Evolutionary conservation across 768 basidiomycete genomes (phyloP).

Genomic region (Serendipita vermifera): DNA sequence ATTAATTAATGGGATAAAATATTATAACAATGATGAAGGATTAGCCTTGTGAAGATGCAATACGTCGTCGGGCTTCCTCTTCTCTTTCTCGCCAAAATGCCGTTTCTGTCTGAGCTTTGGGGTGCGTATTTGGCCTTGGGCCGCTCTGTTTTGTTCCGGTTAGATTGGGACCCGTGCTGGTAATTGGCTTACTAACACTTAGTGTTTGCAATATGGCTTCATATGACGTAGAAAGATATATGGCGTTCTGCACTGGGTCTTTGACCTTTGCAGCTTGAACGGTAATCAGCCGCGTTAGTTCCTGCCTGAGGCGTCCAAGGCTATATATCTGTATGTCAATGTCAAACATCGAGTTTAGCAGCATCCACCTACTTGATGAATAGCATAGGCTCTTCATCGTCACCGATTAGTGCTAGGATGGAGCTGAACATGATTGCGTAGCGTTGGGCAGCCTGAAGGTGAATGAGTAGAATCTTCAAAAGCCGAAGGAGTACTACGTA

Average conservation of each 20-base stretch:
- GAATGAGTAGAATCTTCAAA: constrained; percentile 7
- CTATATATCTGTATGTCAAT: constrained; percentile 31
- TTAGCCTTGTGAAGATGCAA: constrained; percentile 15
- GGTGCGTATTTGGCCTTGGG: constrained; percentile 59
- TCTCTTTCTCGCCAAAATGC: constrained; percentile 78
- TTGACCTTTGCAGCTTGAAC: constrained; percentile 56
- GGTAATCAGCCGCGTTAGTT: constrained; percentile 61
- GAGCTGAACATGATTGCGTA: constrained; percentile 76
- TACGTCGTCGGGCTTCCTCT: constrained; percentile 50
- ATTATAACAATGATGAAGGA: background rate
- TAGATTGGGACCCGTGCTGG: background rate
- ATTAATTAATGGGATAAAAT: background rate
- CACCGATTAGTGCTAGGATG: constrained; percentile 64
- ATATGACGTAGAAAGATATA: constrained; percentile 59
- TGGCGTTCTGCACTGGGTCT: constrained; percentile 48
- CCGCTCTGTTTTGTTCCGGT: constrained; percentile 35
- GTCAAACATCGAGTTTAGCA: background rate
- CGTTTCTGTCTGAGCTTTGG: constrained; percentile 75
- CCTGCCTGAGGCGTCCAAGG: constrained; percentile 70
- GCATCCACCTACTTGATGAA: constrained; percentile 63
- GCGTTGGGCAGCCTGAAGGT: constrained; percentile 50
- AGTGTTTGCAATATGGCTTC: constrained; percentile 64
- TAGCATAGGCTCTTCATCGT: constrained; percentile 91
- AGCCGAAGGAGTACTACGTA: constrained; percentile 25
- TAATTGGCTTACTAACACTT: constrained; percentile 38